Evolutionary conservation across 768 basidiomycete genomes (phyloP).

Genomic region (Hygrophoropsis aurantiaca): DNA sequence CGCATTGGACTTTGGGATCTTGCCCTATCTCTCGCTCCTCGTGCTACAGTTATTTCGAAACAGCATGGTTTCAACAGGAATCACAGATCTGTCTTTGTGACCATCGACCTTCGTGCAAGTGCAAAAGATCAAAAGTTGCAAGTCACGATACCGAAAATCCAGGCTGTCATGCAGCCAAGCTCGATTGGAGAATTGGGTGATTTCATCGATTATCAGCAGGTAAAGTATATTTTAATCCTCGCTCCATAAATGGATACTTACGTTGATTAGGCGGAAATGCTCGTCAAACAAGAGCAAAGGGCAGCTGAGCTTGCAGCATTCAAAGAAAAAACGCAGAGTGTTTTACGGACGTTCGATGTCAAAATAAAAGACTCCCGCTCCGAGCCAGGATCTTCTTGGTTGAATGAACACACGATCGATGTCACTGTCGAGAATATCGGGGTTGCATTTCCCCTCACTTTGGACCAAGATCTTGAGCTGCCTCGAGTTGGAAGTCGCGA

Average conservation of each 20-base stretch:
- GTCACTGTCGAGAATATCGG: constrained; percentile 69
- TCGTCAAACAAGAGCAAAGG: constrained; percentile 71
- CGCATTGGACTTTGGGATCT: constrained; percentile 71
- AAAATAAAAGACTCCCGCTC: constrained; percentile 33
- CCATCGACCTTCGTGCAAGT: constrained; percentile 66
- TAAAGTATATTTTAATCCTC: constrained; percentile 22
- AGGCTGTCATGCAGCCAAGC: constrained; percentile 93
- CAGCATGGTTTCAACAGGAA: constrained; percentile 52
- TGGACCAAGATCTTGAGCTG: constrained; percentile 56
- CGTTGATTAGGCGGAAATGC: constrained; percentile 64
- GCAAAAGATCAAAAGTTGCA: constrained; percentile 40
- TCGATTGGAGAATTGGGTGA: constrained; percentile 91
- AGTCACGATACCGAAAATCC: constrained; percentile 68
- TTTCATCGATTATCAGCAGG: constrained; percentile 83
- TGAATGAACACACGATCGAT: constrained; percentile 54
- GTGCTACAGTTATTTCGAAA: constrained; percentile 34
- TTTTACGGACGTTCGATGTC: constrained; percentile 76
- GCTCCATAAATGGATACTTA: constrained; percentile 9
- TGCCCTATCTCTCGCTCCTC: constrained; percentile 80
- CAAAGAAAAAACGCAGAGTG: constrained; percentile 72
- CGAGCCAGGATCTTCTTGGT: constrained; percentile 43
- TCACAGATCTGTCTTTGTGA: constrained; percentile 80
- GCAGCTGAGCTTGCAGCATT: constrained; percentile 78
- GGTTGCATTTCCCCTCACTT: constrained; percentile 84
- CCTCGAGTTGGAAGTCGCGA: constrained; percentile 40